phyloP scores from a whole-genome alignment of 805 yeast genomes.

The Metschnikowia drakensbergensis region DNA sequence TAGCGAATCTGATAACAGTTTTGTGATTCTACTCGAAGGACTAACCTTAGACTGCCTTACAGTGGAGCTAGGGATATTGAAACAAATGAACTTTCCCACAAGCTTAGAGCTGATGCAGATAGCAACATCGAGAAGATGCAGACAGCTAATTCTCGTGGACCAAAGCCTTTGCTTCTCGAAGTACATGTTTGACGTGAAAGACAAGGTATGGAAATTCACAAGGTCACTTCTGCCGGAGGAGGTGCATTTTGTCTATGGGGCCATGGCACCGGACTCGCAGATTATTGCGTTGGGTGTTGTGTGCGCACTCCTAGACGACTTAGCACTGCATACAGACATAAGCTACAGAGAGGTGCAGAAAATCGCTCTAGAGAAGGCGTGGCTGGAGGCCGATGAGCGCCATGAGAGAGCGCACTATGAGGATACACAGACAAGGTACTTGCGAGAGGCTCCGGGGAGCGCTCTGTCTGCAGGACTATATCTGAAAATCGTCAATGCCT shows the following conservation, averaged over 20 bases:
- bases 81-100: background rate
- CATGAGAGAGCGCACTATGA: constrained; percentile 19
- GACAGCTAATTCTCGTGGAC: constrained; percentile 20
- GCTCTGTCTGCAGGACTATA: background rate
- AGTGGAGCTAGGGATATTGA: constrained; percentile 14
- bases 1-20: background rate
- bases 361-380: constrained; percentile 25
- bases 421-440: background rate
- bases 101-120: background rate
- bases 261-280: constrained; percentile 25
- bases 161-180: constrained; percentile 17
- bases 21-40: background rate
- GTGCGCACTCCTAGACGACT: constrained; percentile 17
- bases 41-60: constrained; percentile 8
- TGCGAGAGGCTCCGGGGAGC: background rate
- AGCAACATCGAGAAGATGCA: background rate
- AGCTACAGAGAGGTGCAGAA: background rate
- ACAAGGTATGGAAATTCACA: constrained; percentile 13
- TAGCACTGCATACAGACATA: constrained; percentile 1
- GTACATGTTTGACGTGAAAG: constrained; percentile 11
- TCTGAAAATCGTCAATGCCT: background rate
- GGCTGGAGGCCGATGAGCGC: constrained; percentile 31
- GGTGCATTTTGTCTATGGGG: constrained; percentile 26
- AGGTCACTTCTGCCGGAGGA: constrained; percentile 12
- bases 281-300: constrained; percentile 21